Evolutionary conservation across 2,329 filamentous ascomycete genomes (phyloP), one percentile per base, ranked within the genome.

Genomic region (Cladosporium sp.): DNA sequence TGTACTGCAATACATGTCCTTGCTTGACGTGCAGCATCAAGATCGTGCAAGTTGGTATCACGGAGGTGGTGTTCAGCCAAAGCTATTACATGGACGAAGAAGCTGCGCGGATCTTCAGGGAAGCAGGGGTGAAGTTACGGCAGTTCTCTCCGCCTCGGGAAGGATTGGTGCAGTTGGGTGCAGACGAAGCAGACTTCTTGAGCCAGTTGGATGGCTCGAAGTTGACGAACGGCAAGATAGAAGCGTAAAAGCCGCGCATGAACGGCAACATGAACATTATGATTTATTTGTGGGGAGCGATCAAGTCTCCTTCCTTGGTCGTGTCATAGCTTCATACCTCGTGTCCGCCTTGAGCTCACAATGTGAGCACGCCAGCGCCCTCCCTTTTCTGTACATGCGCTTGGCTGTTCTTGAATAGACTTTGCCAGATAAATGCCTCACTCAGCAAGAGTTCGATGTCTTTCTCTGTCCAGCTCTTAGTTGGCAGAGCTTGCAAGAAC

Each of bases 341-440:
- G n/a, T 47, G n/a, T 32, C 42, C 13, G 17, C 12, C 13, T 17
- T 12, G 19, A 13, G 20, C 24, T 53, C 36, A 60, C 47, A 60
- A 39, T 10, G 39, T 57, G 10, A 60, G 44, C 39, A 57, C 49
- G 12, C 58, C 58, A 17, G 54, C 45, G 35, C 47, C 47, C 24
- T 57, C 52, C n/a, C 53, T 15, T 36, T 52, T 57, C n/a, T 56
- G 61, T 60, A 99, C 78, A 77, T 99, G 94, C 36, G 94, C 95
- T 56, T 91, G 88, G 9, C 91, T 96, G 50, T 93, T 93, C 68
- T 95, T 91, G 76, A 97, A 99, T 44, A 99, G 78, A 70, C 90
- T 96, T 77, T 99, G 92, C 95, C 94, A 99, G 63, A 99, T 97
- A 68, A 94, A 99, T 3, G 94, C 94, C 76, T 99, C 94, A 70